These are phyloP conservation scores for Rhododendron simsii DNA, from an alignment of 148 eudicot genomes.

Conservation along the genomic window DNA sequence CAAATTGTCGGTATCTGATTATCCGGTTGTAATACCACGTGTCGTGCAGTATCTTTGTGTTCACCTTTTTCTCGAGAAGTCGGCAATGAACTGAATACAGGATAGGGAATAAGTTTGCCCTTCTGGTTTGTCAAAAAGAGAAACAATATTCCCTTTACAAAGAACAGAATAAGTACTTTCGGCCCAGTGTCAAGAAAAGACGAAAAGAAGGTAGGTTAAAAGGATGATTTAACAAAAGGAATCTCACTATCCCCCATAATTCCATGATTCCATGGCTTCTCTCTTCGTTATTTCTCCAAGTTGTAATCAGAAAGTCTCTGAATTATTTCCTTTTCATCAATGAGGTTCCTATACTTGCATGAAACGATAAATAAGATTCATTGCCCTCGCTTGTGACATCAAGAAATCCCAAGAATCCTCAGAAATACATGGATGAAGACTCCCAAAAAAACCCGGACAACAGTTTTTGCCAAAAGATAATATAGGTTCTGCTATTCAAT, in stretches of 20 bases:
- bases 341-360: not conserved
- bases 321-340: not conserved
- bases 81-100: not conserved
- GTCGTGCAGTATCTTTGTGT: not conserved
- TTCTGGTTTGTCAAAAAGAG: not conserved
- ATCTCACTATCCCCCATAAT: not conserved
- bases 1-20: not conserved
- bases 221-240: not conserved
- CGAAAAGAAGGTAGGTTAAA: not conserved
- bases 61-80: not conserved
- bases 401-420: not conserved
- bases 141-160: not conserved
- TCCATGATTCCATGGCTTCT: not conserved
- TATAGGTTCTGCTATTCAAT: not conserved
- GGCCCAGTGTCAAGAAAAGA: not conserved
- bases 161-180: not conserved
- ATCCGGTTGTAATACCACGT: not conserved
- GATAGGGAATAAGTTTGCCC: not conserved
- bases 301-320: not conserved
- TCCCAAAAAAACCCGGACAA: not conserved
- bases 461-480: not conserved
- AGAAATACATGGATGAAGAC: not conserved
- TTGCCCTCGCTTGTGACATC: not conserved
- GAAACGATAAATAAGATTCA: not conserved
- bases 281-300: not conserved